Evolutionary conservation across 2,329 filamentous ascomycete species (phyloP), one percentile per base, ranked within the genome.

Genomic region (Colletotrichum cordylinicola): DNA sequence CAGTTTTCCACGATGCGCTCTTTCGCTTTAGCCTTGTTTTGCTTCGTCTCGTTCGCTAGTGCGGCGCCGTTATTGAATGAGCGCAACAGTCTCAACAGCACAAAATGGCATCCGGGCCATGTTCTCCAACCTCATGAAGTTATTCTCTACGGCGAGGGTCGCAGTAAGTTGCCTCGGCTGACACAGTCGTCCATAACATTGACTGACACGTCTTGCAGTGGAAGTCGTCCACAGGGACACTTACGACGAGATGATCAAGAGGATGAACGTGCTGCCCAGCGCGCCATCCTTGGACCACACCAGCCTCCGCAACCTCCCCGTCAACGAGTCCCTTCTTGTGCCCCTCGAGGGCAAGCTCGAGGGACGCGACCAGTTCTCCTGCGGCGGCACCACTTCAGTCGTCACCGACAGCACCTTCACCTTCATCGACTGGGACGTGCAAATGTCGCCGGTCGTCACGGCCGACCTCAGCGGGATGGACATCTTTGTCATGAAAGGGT

Each of bases 381-480:
- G 24, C 24, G 24, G 24, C 24, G 24, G 24, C 24, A 27, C 24
- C 24, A 27, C 13, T 60, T 55, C n/a, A 61, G 24, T 67, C 24
- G 55, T 73, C 15, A 37, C 56, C 7, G 65, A 67, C 55, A 73
- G 29, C n/a, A 73, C 64, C 8, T 21, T 60, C 55, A 27, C 52
- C 55, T 73, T 73, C 39, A 55, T 68, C 55, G 70, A 64, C 65
- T 73, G 70, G 70, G 70, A 73, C 37, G 55, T 73, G n/a, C 70
- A 73, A 21, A 73, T 73, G 70, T 68, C 70, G 10, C 70, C 70
- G 24, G 65, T 73, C 24, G 35, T 62, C 39, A 62, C 31, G 8
- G 37, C 37, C 2, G 65, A 65, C 24, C 27, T 60, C 29, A 60
- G 24, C 24, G 24, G 24, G 24, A 60, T 60, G 68, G 70, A 60